A percentile compares a stretch with the other conserved stretches of the same genome.
phyloP scores from a whole-genome alignment of 768 basidiomycete species.

The Pleurotus eryngii region DNA sequence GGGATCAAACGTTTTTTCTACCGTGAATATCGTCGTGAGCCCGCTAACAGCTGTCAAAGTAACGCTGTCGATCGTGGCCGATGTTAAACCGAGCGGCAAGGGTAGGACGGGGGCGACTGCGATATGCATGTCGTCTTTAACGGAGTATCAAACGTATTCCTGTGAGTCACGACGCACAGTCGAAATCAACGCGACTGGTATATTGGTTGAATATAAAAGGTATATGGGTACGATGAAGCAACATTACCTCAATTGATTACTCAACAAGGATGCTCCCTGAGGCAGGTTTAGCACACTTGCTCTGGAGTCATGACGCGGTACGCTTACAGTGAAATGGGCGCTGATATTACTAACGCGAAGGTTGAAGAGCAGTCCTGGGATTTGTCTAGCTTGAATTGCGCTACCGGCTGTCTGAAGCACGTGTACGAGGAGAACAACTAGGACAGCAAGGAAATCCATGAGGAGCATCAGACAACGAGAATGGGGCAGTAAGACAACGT shows the following conservation, averaged over 20 bases:
- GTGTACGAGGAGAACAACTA: neutral
- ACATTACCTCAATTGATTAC: neutral
- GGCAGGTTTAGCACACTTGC: no score
- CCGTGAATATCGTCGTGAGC: neutral
- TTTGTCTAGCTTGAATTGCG: neutral
- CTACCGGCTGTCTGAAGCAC: neutral
- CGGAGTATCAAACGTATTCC: no score
- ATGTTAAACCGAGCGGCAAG: neutral
- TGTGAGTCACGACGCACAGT: neutral
- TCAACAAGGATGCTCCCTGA: neutral
- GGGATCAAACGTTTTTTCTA: neutral
- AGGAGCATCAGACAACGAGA: no score
- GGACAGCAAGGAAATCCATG: neutral
- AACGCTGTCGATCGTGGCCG: neutral
- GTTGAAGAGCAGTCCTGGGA: neutral
- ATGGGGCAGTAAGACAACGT: no score
- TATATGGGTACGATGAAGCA: neutral
- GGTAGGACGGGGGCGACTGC: neutral
- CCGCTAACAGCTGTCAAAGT: neutral
- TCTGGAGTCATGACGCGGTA: no score
- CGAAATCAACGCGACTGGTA: neutral
- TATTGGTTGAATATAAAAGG: neutral
- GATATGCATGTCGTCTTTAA: no score
- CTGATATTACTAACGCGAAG: neutral
- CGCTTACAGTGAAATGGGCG: constrained; percentile 2